A percentile compares a stretch with the other conserved stretches of the same genome.
Conservation (phyloP, 2,329 filamentous ascomycete species). For the Macrophomina pseudophaseolina region DNA sequence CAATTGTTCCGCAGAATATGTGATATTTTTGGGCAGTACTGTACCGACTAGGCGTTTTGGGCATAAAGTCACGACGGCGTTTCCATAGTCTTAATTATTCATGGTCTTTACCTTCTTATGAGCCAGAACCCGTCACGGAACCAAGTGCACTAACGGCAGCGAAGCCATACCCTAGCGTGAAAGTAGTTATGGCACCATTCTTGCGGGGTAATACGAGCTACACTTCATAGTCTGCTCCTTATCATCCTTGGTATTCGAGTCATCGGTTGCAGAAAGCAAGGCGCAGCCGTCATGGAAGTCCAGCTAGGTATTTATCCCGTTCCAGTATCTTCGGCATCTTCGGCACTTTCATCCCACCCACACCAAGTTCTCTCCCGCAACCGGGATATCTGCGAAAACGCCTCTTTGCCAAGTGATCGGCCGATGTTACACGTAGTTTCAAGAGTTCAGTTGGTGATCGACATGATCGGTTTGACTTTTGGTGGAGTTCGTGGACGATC, state of each 20-base stretch:
- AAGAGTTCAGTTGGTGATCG: neutral
- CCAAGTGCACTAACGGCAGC: neutral
- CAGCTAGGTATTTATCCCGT: no score
- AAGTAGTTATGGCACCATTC: no score
- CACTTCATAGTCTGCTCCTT: neutral
- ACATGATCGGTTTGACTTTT: neutral
- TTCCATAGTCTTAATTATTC: constrained; percentile 6
- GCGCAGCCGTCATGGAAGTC: neutral
- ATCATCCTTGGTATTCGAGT: neutral
- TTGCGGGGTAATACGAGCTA: neutral
- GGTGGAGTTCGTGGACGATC: no score
- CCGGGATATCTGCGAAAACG: neutral
- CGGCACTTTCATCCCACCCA: neutral
- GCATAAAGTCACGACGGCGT: neutral
- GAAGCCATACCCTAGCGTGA: neutral
- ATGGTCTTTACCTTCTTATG: neutral
- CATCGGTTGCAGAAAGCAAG: neutral
- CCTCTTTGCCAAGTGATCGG: neutral
- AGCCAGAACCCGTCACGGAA: neutral
- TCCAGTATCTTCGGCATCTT: neutral
- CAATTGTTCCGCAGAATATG: neutral
- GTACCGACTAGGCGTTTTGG: neutral
- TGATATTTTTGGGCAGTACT: neutral
- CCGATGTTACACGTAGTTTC: neutral
- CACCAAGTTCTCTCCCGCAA: neutral